A percentile compares a stretch with the other conserved stretches of the same genome.
These are phyloP conservation scores for Crithidia sp. DNA, from an alignment of 208 protist species.

Conservation along the genomic window DNA sequence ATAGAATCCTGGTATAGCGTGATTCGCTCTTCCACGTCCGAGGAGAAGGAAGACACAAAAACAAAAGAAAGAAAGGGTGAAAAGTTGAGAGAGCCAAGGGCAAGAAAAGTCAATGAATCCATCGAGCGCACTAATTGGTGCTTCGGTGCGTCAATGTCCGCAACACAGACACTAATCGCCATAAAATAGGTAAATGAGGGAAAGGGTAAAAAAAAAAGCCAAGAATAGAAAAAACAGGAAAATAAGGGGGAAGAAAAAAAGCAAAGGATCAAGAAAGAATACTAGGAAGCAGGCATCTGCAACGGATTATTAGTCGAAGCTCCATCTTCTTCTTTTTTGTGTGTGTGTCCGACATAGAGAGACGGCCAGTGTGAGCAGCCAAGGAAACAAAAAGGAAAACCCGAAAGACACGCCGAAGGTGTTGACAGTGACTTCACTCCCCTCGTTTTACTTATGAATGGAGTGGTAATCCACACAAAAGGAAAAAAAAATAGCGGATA, in stretches of 20 bases:
- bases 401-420: neutral
- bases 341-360: neutral
- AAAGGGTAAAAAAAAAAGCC: neutral
- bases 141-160: too few relatives aligned
- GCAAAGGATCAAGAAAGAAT: neutral
- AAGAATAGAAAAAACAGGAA: neutral
- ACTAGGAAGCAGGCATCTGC: neutral
- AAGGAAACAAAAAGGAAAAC: neutral
- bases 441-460: neutral
- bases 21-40: neutral
- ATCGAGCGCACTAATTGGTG: too few relatives aligned
- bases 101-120: too few relatives aligned
- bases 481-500: neutral
- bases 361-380: neutral
- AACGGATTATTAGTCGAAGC: neutral
- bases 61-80: neutral
- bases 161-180: too few relatives aligned
- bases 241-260: constrained; percentile 4
- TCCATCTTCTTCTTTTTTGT: neutral
- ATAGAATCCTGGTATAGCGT: neutral
- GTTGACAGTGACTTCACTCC: too few relatives aligned
- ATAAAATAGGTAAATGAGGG: too few relatives aligned
- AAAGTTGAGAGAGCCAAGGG: too few relatives aligned
- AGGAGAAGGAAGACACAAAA: neutral
- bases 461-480: neutral